These are phyloP conservation scores for Myxozyma geophila DNA, from an alignment of 805 yeast genomes.

Conservation along the genomic window DNA sequence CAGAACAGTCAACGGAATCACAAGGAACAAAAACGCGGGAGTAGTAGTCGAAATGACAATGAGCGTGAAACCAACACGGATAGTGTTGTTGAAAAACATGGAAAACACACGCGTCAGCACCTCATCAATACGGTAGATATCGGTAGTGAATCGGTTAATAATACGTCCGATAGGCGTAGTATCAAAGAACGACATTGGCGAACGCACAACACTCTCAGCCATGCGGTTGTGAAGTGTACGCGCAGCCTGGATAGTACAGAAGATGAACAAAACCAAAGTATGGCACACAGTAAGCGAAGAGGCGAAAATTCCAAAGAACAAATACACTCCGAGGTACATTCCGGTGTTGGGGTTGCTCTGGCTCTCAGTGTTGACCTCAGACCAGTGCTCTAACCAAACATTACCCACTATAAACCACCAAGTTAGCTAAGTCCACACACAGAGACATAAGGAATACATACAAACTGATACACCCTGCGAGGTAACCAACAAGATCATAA, in stretches of 20 bases:
- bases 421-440: constrained; percentile 46
- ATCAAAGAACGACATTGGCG: constrained; percentile 95
- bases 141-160: constrained; percentile 87
- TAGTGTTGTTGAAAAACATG: constrained; percentile 46
- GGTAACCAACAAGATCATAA: constrained; percentile 55
- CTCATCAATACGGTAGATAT: constrained; percentile 87
- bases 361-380: constrained; percentile 75
- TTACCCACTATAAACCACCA: constrained; percentile 52
- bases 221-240: constrained; percentile 68
- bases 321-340: constrained; percentile 74
- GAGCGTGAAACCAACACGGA: constrained; percentile 61
- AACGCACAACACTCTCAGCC: constrained; percentile 75
- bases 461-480: constrained; percentile 40
- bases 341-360: constrained; percentile 76
- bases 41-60: constrained; percentile 82
- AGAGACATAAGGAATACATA: constrained; percentile 54
- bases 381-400: constrained; percentile 97
- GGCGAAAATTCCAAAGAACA: constrained; percentile 70
- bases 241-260: constrained; percentile 84
- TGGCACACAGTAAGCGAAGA: constrained; percentile 67
- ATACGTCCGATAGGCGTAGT: constrained; percentile 95
- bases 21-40: constrained; percentile 77
- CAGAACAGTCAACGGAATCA: constrained; percentile 67
- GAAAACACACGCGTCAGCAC: constrained; percentile 50
- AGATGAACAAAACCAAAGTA: constrained; percentile 72